Conservation (phyloP, 371 early-diverging fungal species). For the Actinomucor elegans region DNA sequence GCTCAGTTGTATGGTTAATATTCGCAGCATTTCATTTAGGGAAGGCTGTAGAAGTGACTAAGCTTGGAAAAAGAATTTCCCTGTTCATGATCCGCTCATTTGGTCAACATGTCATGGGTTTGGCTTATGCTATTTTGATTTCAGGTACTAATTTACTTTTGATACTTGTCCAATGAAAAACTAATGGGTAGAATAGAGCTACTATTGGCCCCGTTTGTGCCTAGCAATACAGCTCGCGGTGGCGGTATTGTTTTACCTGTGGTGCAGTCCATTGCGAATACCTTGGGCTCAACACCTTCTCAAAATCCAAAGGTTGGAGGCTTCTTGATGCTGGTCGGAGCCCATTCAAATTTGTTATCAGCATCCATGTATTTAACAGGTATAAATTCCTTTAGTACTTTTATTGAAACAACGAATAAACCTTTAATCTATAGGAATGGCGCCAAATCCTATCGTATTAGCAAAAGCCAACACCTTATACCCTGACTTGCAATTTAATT, state of each 20-base stretch:
- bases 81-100: slow-evolving; percentile 52
- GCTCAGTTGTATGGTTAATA: slow-evolving; percentile 66
- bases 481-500: slow-evolving; percentile 54
- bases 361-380: slow-evolving; percentile 68
- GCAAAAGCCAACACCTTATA: slow-evolving; percentile 51
- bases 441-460: slow-evolving; percentile 67
- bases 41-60: slow-evolving; percentile 61
- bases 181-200: slow-evolving; percentile 40
- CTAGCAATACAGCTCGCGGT: slow-evolving; percentile 75
- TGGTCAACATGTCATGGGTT: slow-evolving; percentile 55
- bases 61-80: slow-evolving; percentile 60
- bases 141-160: slow-evolving; percentile 37
- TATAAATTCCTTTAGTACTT: slow-evolving; percentile 1
- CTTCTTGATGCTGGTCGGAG: slow-evolving; percentile 55
- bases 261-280: slow-evolving; percentile 59
- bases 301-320: slow-evolving; percentile 40
- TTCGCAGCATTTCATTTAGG: slow-evolving; percentile 75
- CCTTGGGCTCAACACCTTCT: slow-evolving; percentile 45
- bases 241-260: slow-evolving; percentile 73
- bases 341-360: slow-evolving; percentile 63
- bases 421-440: slow-evolving; percentile 54
- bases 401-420: neutral
- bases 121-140: slow-evolving; percentile 60
- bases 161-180: neutral
- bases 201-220: slow-evolving; percentile 67